A percentile compares a stretch with the other conserved stretches of the same genome.
Conservation (phyloP, 495 filamentous ascomycete species). For the Xylaria bambusicola region DNA sequence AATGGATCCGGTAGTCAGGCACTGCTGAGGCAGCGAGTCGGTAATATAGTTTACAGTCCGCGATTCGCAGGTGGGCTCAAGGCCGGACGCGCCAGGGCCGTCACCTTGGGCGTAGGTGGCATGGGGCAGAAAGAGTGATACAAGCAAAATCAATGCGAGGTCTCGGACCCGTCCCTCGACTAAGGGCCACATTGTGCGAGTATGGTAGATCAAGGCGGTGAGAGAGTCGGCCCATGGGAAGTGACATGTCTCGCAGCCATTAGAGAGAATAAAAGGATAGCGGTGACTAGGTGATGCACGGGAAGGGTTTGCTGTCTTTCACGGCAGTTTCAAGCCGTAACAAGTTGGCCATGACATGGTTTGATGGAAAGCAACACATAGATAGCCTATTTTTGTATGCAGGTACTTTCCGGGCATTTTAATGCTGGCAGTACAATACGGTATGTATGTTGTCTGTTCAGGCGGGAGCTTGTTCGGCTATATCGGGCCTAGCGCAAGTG, state of each 20-base stretch:
- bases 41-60: conserved; percentile 81
- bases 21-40: conserved; percentile 76
- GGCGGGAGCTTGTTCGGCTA: too few relatives aligned
- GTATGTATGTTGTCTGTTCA: too few relatives aligned
- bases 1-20: conserved; percentile 54
- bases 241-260: conserved; percentile 6
- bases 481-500: too few relatives aligned
- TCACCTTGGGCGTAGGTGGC: conserved; percentile 22
- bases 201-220: conserved; percentile 22
- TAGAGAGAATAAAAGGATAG: not conserved
- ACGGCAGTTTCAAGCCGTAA: not conserved
- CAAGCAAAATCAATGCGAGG: conserved; percentile 19
- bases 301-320: not conserved
- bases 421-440: too few relatives aligned
- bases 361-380: too few relatives aligned
- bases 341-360: too few relatives aligned
- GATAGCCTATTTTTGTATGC: too few relatives aligned
- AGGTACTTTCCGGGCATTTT: too few relatives aligned
- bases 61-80: conserved; percentile 57
- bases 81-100: conserved; percentile 10
- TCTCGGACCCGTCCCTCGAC: conserved; percentile 20
- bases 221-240: conserved; percentile 26
- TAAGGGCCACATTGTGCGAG: conserved; percentile 28
- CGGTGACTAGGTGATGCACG: not conserved
- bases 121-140: conserved; percentile 18